Conservation (phyloP, 805 yeast species). For the Yamadazyma philogaea region DNA sequence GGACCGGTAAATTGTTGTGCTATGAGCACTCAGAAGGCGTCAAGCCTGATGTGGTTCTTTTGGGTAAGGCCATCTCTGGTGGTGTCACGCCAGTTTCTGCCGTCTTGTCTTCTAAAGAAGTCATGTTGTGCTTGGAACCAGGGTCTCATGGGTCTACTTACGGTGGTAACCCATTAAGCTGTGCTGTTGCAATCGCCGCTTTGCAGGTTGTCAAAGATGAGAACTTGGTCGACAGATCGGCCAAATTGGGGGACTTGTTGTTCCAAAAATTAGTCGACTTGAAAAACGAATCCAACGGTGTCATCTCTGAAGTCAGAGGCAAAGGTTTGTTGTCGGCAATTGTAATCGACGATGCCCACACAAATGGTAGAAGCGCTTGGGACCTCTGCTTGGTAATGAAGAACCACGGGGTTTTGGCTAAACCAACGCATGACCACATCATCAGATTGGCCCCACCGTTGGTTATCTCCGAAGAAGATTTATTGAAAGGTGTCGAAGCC, state of each 20-base stretch:
- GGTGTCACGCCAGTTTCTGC: slow-evolving; percentile 93
- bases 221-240: slow-evolving; percentile 75
- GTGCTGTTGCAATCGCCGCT: slow-evolving; percentile 91
- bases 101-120: slow-evolving; percentile 83
- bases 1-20: slow-evolving; percentile 93
- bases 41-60: slow-evolving; percentile 83
- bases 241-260: slow-evolving; percentile 65
- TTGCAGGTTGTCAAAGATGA: slow-evolving; percentile 87
- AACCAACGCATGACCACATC: slow-evolving; percentile 94
- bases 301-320: slow-evolving; percentile 69
- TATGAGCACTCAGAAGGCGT: slow-evolving; percentile 76
- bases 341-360: slow-evolving; percentile 79
- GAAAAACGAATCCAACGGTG: slow-evolving; percentile 49
- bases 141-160: slow-evolving; percentile 98
- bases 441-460: slow-evolving; percentile 96
- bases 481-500: slow-evolving; percentile 73
- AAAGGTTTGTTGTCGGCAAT: slow-evolving; percentile 86
- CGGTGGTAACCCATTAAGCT: slow-evolving; percentile 96
- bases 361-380: slow-evolving; percentile 94
- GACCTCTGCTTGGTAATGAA: slow-evolving; percentile 89
- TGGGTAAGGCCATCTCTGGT: slow-evolving; percentile 95
- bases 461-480: slow-evolving; percentile 84
- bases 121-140: slow-evolving; percentile 85
- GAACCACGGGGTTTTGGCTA: slow-evolving; percentile 84
- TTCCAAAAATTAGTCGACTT: slow-evolving; percentile 55